Evolutionary conservation across 331 rosid species (phyloP).

Genomic region (Rhamnella rubrinervis): DNA sequence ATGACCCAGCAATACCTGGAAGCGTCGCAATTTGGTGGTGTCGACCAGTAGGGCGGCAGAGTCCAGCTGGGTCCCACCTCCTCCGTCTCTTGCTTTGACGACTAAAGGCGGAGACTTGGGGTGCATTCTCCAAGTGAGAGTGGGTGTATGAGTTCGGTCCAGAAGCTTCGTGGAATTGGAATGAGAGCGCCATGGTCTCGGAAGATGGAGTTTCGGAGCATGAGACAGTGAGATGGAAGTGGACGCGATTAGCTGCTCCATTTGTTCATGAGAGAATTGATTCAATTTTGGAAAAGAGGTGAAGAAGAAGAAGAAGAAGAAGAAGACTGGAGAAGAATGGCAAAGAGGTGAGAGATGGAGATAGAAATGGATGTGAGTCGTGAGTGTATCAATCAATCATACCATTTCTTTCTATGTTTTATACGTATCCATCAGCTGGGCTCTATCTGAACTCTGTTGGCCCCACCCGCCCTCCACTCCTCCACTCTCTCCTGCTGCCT

Average conservation of each 20-base stretch:
- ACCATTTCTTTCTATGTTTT: too few species aligned
- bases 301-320: too few species aligned
- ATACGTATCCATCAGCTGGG: too few species aligned
- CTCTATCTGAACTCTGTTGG: too few species aligned
- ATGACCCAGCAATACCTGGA: slow-evolving; percentile 51
- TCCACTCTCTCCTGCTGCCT: too few species aligned
- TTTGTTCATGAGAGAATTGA: not conserved
- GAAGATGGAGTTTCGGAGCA: slow-evolving; percentile 14
- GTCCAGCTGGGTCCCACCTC: slow-evolving; percentile 16
- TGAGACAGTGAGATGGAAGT: not conserved
- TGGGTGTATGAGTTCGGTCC: not conserved
- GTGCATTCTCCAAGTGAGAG: slow-evolving; percentile 1
- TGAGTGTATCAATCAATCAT: too few species aligned
- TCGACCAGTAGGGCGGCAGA: slow-evolving; percentile 31
- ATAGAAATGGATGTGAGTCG: too few species aligned
- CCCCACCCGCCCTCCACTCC: too few species aligned
- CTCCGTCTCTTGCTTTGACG: slow-evolving; percentile 31
- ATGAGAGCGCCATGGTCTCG: not conserved
- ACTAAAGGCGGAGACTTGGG: not conserved
- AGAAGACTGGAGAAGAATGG: too few species aligned
- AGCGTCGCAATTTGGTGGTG: slow-evolving; percentile 34
- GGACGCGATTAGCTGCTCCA: slow-evolving; percentile 22
- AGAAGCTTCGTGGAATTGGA: not conserved
- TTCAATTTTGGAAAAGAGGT: too few species aligned
- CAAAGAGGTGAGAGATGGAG: too few species aligned